A percentile compares a stretch with the other conserved stretches of the same genome.
Conservation (phyloP, 1,284 basidiomycete species). For the Tilletia setariae region DNA sequence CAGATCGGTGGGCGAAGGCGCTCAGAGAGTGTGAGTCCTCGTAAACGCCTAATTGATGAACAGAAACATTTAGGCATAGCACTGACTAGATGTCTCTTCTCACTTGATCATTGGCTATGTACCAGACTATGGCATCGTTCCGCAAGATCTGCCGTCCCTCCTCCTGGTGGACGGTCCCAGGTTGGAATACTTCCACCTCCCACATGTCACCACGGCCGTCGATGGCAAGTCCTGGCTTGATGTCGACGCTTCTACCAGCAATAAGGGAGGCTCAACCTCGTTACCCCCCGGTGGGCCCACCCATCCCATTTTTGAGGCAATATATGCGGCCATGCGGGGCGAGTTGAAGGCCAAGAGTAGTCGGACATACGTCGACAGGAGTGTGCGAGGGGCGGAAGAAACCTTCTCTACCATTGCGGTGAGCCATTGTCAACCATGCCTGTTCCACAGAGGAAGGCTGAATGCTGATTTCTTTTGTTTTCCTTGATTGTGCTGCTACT, state of each 20-base stretch:
- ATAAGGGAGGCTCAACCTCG: conserved; percentile 12
- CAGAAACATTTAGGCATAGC: background rate
- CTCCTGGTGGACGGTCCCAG: conserved; percentile 37
- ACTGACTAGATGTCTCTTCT: background rate
- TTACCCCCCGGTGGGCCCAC: background rate
- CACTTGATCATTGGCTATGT: too few relatives aligned
- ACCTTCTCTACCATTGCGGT: conserved; percentile 22
- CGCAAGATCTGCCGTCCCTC: conserved; percentile 25
- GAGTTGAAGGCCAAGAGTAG: conserved; percentile 28
- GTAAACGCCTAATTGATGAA: too few relatives aligned
- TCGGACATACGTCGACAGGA: conserved; percentile 30
- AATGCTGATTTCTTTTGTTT: background rate
- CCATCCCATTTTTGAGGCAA: conserved; percentile 21
- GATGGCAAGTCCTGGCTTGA: conserved; percentile 11
- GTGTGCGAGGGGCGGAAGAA: conserved; percentile 27
- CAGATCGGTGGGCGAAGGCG: conserved; percentile 39
- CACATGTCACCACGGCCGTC: conserved; percentile 9
- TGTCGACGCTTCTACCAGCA: background rate
- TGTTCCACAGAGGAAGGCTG: background rate
- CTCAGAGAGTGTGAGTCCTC: conserved; percentile 29
- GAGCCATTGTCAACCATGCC: conserved; percentile 2
- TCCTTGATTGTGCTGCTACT: background rate
- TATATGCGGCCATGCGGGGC: conserved; percentile 25
- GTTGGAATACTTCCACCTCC: conserved; percentile 35
- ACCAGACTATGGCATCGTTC: conserved; percentile 30